Percentiles rank a stretch among this genome's conserved stretches.
phyloP scores from a whole-genome alignment of 2,329 filamentous ascomycete species.

The Triangularia setosa region DNA sequence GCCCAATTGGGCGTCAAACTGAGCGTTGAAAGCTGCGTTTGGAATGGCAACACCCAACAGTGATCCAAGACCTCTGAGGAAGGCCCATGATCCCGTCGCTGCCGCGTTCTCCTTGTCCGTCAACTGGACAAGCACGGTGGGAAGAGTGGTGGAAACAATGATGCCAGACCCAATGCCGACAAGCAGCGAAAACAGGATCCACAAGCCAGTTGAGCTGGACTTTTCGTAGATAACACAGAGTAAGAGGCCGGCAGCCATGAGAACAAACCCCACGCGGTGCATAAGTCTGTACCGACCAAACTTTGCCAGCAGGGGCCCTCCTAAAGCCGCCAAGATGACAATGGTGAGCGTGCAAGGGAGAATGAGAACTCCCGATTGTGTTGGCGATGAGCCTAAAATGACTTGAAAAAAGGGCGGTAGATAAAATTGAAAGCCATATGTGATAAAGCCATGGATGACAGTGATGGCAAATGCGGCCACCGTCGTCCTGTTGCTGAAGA shows the following conservation, averaged over 20 bases:
- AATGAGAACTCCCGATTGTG: slow-evolving; percentile 30
- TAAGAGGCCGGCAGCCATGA: slow-evolving; percentile 35
- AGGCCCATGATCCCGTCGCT: slow-evolving; percentile 38
- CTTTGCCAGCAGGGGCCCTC: slow-evolving; percentile 30
- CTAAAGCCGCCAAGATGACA: slow-evolving; percentile 24
- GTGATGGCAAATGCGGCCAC: slow-evolving; percentile 32
- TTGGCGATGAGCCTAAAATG: slow-evolving; percentile 32
- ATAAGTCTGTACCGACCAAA: slow-evolving; percentile 44
- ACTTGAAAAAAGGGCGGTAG: slow-evolving; percentile 45
- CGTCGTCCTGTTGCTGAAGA: slow-evolving; percentile 44
- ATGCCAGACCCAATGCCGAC: slow-evolving; percentile 39
- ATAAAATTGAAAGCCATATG: slow-evolving; percentile 38
- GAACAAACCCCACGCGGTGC: slow-evolving; percentile 27
- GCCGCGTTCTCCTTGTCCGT: slow-evolving; percentile 33
- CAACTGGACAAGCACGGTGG: slow-evolving; percentile 37
- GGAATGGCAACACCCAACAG: slow-evolving; percentile 40
- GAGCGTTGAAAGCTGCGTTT: slow-evolving; percentile 34
- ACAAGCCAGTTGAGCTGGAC: slow-evolving; percentile 30
- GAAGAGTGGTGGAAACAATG: slow-evolving; percentile 37
- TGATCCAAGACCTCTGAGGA: slow-evolving; percentile 40
- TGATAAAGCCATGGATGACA: slow-evolving; percentile 37
- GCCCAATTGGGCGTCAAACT: slow-evolving; percentile 10
- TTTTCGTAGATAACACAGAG: slow-evolving; percentile 34
- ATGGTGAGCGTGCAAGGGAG: slow-evolving; percentile 28
- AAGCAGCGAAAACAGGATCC: slow-evolving; percentile 38